Conservation (phyloP, 2,329 filamentous ascomycete species). For the Aspergillus sergii region DNA sequence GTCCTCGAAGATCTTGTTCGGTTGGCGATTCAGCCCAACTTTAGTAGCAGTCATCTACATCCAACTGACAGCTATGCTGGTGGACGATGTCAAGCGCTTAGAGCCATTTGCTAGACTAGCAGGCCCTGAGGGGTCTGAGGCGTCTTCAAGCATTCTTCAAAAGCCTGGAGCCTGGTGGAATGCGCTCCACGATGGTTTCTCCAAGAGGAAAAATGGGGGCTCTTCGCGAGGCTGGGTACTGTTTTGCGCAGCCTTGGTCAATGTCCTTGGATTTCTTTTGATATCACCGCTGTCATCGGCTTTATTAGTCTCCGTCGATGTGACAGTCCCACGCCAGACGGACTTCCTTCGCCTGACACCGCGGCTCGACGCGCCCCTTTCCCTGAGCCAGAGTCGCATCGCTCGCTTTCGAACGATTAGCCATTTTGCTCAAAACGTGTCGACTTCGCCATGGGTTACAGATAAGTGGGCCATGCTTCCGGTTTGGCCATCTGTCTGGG, state of each 20-base stretch:
- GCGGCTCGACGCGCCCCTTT: background rate
- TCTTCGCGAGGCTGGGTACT: background rate
- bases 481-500: slow-evolving; percentile 1
- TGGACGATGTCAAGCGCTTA: background rate
- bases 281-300: slow-evolving; percentile 1
- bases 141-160: slow-evolving; percentile 2
- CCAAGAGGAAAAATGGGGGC: background rate
- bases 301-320: background rate
- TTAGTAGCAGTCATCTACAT: slow-evolving; percentile 3
- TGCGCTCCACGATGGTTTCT: background rate
- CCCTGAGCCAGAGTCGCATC: background rate
- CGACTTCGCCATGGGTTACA: slow-evolving; percentile 3
- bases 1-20: background rate
- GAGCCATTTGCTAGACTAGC: slow-evolving; percentile 5
- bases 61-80: slow-evolving; percentile 5
- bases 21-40: slow-evolving; percentile 1
- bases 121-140: background rate
- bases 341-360: slow-evolving; percentile 1
- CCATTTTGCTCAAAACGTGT: background rate
- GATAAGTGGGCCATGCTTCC: slow-evolving; percentile 4
- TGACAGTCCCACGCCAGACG: background rate
- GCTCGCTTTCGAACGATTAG: slow-evolving; percentile 4
- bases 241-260: background rate
- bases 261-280: slow-evolving; percentile 2
- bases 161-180: slow-evolving; percentile 1